A percentile compares a stretch with the other conserved stretches of the same genome.
Evolutionary conservation across 2,329 filamentous ascomycete genomes (phyloP).

Genomic region (Apiospora malaysiana): DNA sequence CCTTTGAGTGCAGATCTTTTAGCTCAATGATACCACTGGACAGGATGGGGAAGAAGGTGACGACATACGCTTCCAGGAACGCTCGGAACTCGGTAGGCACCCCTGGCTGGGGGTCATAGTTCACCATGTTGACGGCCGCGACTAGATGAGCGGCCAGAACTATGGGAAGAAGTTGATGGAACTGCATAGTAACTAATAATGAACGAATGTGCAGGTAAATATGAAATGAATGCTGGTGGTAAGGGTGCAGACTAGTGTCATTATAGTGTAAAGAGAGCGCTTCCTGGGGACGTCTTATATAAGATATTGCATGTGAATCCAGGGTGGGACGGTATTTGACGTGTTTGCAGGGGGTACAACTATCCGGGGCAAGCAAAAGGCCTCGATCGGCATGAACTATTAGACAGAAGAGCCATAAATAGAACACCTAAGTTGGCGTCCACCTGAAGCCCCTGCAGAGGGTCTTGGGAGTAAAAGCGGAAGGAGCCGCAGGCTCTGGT

Average conservation of each 20-base stretch:
- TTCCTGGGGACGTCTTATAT: not conserved
- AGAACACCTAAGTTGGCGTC: not conserved
- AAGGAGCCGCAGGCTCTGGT: not conserved
- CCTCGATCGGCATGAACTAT: not conserved
- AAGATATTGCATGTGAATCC: no score
- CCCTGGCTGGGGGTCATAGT: conserved; percentile 24
- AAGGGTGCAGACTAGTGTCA: not conserved
- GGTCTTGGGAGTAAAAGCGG: not conserved
- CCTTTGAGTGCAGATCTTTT: not conserved
- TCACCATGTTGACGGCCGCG: conserved; percentile 18
- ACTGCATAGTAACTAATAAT: not conserved
- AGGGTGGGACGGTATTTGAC: no score
- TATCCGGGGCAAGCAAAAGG: not conserved
- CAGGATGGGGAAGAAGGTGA: not conserved
- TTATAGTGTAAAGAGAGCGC: not conserved
- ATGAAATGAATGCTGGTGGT: not conserved
- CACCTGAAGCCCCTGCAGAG: not conserved
- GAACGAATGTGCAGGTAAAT: not conserved
- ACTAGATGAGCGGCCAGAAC: not conserved
- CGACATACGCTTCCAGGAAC: conserved; percentile 22
- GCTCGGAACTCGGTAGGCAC: conserved; percentile 21
- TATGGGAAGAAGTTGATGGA: not conserved
- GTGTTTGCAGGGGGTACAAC: not conserved
- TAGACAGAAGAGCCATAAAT: not conserved
- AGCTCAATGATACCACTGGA: not conserved